Percentiles rank a stretch among this genome's conserved stretches.
phyloP scores from a whole-genome alignment of 805 yeast species.

The Candida maltosa region DNA sequence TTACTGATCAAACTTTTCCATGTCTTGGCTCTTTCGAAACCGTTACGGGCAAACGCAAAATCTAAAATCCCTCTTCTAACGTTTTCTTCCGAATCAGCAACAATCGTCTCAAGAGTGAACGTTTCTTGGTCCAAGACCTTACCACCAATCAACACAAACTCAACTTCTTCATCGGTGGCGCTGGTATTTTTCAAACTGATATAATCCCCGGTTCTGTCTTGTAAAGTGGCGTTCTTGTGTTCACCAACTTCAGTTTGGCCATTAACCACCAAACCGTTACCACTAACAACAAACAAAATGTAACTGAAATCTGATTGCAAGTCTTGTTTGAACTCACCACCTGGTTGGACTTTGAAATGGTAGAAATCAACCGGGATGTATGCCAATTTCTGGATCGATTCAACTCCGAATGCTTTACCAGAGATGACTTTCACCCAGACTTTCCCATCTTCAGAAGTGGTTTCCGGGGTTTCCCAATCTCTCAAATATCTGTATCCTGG shows the following conservation, averaged over 20 bases:
- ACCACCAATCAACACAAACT: slow-evolving; percentile 77
- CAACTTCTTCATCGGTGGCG: slow-evolving; percentile 44
- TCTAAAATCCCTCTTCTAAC: slow-evolving; percentile 69
- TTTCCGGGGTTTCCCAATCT: slow-evolving; percentile 68
- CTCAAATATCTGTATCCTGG: slow-evolving; percentile 81
- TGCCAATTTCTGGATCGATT: slow-evolving; percentile 70
- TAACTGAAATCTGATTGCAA: slow-evolving; percentile 62
- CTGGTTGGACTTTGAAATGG: slow-evolving; percentile 61
- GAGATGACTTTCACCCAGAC: slow-evolving; percentile 69
- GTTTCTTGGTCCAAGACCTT: slow-evolving; percentile 67
- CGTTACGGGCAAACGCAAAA: slow-evolving; percentile 65
- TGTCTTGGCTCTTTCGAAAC: slow-evolving; percentile 62
- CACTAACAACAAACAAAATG: slow-evolving; percentile 66
- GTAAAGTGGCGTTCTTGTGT: slow-evolving; percentile 58
- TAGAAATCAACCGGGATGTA: slow-evolving; percentile 79
- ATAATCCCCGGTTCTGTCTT: slow-evolving; percentile 64
- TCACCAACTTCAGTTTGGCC: slow-evolving; percentile 39
- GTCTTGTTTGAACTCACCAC: slow-evolving; percentile 59
- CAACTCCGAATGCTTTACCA: slow-evolving; percentile 75
- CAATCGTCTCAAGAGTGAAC: slow-evolving; percentile 93
- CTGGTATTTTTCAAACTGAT: slow-evolving; percentile 46
- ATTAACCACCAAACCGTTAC: slow-evolving; percentile 47
- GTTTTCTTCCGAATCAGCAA: slow-evolving; percentile 64
- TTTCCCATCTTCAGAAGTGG: slow-evolving; percentile 57
- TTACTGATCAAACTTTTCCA: slow-evolving; percentile 52